These are phyloP conservation scores for Biscutella auriculata DNA, from an alignment of 441 rosid species.

Conservation along the genomic window DNA sequence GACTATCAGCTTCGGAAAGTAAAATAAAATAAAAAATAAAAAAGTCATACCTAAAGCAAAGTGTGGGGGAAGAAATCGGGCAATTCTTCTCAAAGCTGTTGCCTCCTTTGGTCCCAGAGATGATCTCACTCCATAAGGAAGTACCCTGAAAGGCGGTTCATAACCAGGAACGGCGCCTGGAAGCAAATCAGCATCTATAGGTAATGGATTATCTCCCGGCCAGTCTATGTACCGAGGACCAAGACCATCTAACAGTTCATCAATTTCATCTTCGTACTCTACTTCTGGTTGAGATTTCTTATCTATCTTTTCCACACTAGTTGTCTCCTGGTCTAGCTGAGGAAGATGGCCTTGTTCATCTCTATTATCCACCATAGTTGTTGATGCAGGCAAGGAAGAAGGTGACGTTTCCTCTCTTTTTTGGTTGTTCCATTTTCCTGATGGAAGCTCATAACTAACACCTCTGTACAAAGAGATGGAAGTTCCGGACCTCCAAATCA, in stretches of 20 bases:
- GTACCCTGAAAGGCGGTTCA: constrained; percentile 79
- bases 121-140: constrained; percentile 81
- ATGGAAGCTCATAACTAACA: constrained; percentile 67
- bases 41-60: constrained; percentile 66
- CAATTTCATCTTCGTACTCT: constrained; percentile 66
- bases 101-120: constrained; percentile 54
- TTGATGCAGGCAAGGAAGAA: constrained; percentile 11
- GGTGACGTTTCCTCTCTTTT: constrained; percentile 19
- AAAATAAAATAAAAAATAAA: not conserved
- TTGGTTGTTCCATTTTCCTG: constrained; percentile 37
- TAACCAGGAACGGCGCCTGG: constrained; percentile 63
- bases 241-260: constrained; percentile 53
- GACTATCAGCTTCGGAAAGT: not conserved
- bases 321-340: constrained; percentile 21
- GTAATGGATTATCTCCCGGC: constrained; percentile 69
- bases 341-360: constrained; percentile 21
- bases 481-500: constrained; percentile 90
- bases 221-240: constrained; percentile 85
- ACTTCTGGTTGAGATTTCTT: constrained; percentile 25
- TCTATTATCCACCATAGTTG: not conserved
- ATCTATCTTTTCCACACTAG: constrained; percentile 22
- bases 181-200: constrained; percentile 91
- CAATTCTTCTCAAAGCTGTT: constrained; percentile 72
- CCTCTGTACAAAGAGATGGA: constrained; percentile 76
- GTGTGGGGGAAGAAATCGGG: constrained; percentile 79